Conservation (phyloP, 2,329 filamentous ascomycete genomes). For the Allantophomopsis cytisporea region DNA sequence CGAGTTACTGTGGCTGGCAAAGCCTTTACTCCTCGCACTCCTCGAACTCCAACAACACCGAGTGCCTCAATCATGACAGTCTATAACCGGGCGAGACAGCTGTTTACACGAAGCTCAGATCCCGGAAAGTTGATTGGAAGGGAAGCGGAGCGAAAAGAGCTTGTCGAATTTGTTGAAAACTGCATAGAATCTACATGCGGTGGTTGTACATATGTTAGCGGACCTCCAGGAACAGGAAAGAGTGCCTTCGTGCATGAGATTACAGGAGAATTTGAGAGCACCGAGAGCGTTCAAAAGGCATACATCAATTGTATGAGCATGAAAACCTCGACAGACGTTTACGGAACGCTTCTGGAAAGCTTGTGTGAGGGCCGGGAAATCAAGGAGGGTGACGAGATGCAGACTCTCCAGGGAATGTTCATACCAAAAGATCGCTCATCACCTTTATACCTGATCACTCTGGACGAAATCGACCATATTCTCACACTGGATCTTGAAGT, state of each 20-base stretch:
- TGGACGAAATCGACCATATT: conserved; percentile 94
- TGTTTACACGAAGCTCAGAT: conserved; percentile 55
- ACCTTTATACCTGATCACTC: conserved; percentile 63
- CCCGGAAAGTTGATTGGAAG: conserved; percentile 18
- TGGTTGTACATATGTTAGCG: conserved; percentile 88
- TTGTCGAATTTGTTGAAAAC: conserved; percentile 55
- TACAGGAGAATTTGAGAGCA: conserved; percentile 41
- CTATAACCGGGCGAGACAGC: conserved; percentile 75
- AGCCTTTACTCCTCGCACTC: conserved; percentile 65
- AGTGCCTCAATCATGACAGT: conserved; percentile 53
- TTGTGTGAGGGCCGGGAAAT: conserved; percentile 46
- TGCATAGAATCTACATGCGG: conserved; percentile 45
- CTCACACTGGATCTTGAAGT: conserved; percentile 80
- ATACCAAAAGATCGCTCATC: conserved; percentile 41
- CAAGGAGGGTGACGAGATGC: conserved; percentile 52
- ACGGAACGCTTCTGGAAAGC: conserved; percentile 60
- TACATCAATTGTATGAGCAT: conserved; percentile 98
- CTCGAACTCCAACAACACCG: conserved; percentile 60
- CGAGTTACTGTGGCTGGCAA: conserved; percentile 66
- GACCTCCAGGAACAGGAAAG: conserved; percentile 91
- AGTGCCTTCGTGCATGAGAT: conserved; percentile 84
- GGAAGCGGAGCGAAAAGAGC: conserved; percentile 41
- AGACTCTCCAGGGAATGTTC: conserved; percentile 59
- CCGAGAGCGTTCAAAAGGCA: conserved; percentile 45
- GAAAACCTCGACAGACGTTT: conserved; percentile 76